phyloP scores from a whole-genome alignment of 2,329 filamentous ascomycete genomes.

The Aspergillus tanneri region DNA sequence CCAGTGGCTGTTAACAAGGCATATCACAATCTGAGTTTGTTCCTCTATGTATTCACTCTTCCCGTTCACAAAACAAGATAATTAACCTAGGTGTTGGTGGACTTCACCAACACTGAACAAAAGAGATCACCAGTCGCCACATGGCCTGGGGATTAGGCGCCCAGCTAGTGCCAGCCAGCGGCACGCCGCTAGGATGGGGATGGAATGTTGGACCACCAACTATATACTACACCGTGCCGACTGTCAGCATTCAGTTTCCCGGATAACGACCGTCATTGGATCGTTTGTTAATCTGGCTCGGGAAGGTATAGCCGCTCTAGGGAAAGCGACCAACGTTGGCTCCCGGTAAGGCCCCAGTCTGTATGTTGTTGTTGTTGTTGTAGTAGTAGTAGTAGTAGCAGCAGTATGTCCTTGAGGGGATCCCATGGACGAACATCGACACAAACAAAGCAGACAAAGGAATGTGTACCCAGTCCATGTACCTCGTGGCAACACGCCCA shows the following conservation, averaged over 20 bases:
- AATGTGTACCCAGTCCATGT: no score
- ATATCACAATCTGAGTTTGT: not conserved
- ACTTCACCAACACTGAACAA: no score
- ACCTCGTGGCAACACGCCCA: no score
- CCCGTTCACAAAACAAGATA: no score
- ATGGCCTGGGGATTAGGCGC: not conserved
- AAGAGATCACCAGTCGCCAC: not conserved
- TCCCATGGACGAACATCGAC: no score
- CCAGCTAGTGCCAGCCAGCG: constrained; percentile 6
- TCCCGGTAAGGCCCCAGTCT: not conserved
- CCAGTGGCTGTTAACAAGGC: not conserved
- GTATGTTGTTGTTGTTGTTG: no score
- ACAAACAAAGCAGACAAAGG: no score
- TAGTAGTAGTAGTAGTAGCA: no score
- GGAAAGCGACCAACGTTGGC: not conserved
- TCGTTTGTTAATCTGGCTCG: not conserved
- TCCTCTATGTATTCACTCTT: not conserved
- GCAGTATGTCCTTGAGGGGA: no score
- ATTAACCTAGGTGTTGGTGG: no score
- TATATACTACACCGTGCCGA: constrained; percentile 2
- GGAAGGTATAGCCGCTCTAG: not conserved
- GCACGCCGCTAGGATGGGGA: not conserved
- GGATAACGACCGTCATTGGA: constrained; percentile 1
- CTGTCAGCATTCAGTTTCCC: constrained; percentile 18
- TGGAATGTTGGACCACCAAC: not conserved